phyloP scores from a whole-genome alignment of 164 flowering plant genomes.

The Malania oleifera region DNA sequence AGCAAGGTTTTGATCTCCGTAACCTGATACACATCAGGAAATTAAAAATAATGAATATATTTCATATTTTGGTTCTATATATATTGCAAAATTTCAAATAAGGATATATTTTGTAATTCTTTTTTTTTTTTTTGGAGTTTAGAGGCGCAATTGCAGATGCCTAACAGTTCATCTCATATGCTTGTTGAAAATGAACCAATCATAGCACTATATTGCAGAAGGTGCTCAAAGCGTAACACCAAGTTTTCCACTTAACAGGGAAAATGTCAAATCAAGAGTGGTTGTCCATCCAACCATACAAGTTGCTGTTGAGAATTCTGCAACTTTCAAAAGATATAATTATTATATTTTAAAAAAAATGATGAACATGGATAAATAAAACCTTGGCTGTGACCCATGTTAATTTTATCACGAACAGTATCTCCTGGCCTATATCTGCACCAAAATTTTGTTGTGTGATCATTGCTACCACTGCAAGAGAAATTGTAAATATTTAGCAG shows the following conservation, averaged over 20 bases:
- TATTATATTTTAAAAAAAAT: background rate
- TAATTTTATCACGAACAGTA: conserved; percentile 71
- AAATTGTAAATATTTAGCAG: conserved; percentile 4
- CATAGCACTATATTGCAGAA: background rate
- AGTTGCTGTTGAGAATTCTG: background rate
- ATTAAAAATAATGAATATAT: background rate
- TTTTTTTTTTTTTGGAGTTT: no score
- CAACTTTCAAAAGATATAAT: background rate
- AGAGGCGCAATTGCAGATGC: no score
- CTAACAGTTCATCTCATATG: no score
- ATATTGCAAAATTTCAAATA: background rate
- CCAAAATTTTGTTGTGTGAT: conserved; percentile 95
- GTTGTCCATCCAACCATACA: background rate
- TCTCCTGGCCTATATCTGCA: conserved; percentile 99
- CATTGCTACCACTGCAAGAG: conserved; percentile 92
- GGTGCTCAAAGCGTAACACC: background rate
- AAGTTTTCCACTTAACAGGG: background rate
- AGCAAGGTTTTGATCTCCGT: conserved; percentile 72
- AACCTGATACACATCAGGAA: conserved; percentile 40
- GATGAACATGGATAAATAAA: background rate
- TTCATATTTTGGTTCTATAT: background rate
- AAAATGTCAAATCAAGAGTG: background rate
- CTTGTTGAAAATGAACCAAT: background rate
- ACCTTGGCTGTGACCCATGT: conserved; percentile 73
- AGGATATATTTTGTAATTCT: no score